Conservation (phyloP, 163 green algal species). For the Scenedesmus sp. region DNA sequence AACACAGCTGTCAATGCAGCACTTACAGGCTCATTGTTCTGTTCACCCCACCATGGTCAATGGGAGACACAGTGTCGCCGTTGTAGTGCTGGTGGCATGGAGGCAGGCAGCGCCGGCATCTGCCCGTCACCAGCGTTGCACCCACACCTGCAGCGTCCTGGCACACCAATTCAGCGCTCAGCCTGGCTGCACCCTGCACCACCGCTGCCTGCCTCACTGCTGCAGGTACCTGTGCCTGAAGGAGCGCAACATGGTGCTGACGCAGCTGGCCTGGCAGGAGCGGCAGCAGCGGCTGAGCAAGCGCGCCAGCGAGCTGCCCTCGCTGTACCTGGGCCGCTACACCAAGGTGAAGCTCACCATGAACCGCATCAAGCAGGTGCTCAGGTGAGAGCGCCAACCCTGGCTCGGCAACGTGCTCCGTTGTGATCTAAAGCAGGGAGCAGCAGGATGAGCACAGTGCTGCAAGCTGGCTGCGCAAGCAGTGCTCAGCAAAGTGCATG, state of each 20-base stretch:
- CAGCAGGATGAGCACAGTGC: too few relatives aligned
- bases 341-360: constrained; percentile 76
- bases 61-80: background rate
- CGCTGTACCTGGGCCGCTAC: constrained; percentile 67
- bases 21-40: background rate
- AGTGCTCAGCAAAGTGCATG: too few relatives aligned
- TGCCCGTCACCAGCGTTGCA: background rate
- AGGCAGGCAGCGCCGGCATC: background rate
- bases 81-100: background rate
- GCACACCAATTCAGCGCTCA: background rate
- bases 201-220: too few relatives aligned
- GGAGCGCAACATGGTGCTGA: constrained; percentile 92
- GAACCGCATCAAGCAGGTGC: constrained; percentile 83
- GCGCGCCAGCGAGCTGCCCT: constrained; percentile 19
- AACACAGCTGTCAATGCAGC: background rate
- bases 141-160: too few relatives aligned
- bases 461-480: too few relatives aligned
- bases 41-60: background rate
- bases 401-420: background rate
- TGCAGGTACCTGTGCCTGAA: constrained; percentile 92
- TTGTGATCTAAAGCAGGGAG: background rate
- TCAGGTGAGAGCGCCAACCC: constrained; percentile 48
- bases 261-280: constrained; percentile 75
- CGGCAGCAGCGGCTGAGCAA: constrained; percentile 60
- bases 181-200: background rate